phyloP scores from a whole-genome alignment of 176 grass and related monocot species.

The sorghum (Sorghum bicolor) region DNA sequence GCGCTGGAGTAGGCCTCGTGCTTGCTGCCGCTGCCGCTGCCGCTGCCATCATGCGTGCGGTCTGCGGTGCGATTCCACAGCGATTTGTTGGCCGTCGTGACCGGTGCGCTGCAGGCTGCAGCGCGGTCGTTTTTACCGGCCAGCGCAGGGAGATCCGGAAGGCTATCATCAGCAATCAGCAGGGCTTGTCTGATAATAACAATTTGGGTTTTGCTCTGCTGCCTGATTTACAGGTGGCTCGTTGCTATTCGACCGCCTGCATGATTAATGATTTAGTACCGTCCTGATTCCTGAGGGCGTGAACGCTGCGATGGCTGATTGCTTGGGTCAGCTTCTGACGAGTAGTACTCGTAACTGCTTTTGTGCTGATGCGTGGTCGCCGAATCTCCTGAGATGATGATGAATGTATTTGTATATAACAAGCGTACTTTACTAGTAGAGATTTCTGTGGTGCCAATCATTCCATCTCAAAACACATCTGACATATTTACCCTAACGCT shows the following conservation, averaged over 20 bases:
- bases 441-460: not conserved
- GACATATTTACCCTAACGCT: not conserved
- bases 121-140: not conserved
- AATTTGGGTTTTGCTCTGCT: not conserved
- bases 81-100: not conserved
- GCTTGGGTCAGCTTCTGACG: not conserved
- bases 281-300: not conserved
- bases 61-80: not conserved
- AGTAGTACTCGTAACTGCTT: not conserved
- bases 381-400: not conserved
- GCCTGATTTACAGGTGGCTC: conserved; percentile 12
- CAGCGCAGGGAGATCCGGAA: not conserved
- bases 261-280: not conserved
- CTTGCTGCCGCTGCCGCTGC: not conserved
- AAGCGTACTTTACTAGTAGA: not conserved
- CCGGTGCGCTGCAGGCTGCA: not conserved
- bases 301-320: not conserved
- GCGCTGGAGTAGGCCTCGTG: conserved; percentile 2
- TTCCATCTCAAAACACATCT: not conserved
- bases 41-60: conserved; percentile 18
- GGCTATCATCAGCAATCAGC: not conserved
- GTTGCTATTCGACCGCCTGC: not conserved
- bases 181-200: not conserved
- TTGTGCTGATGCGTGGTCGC: not conserved
- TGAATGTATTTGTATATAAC: not conserved